These are phyloP conservation scores for Phlebopus sp. DNA, from an alignment of 1,284 basidiomycete genomes.

Conservation along the genomic window DNA sequence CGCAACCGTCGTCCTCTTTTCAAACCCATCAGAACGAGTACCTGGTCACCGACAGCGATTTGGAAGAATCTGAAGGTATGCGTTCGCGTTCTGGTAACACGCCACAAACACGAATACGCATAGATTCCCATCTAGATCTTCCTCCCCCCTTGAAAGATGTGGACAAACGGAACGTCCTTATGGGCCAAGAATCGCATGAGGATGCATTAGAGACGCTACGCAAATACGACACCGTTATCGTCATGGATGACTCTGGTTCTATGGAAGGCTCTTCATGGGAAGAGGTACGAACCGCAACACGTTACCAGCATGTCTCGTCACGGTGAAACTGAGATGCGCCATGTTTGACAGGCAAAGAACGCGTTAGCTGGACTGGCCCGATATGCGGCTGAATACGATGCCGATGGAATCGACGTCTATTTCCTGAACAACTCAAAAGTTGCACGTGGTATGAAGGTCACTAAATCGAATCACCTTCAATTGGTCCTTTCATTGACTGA, in stretches of 20 bases:
- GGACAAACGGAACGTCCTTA: conserved; percentile 22
- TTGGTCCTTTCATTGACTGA: neutral
- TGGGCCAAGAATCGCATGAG: conserved; percentile 33
- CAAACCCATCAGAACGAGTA: too few species aligned
- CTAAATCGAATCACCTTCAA: neutral
- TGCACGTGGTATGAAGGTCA: conserved; percentile 19
- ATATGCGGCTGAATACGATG: conserved; percentile 39
- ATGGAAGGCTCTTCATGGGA: conserved; percentile 49
- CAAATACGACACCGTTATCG: conserved; percentile 50
- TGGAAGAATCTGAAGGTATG: too few species aligned
- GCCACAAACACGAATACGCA: too few species aligned
- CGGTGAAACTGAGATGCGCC: neutral
- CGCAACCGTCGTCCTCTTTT: too few species aligned
- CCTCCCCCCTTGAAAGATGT: conserved; percentile 7
- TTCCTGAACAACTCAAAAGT: conserved; percentile 40
- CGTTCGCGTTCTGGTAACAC: too few species aligned
- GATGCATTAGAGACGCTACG: conserved; percentile 42
- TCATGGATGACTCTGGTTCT: conserved; percentile 59
- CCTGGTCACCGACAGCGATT: too few species aligned
- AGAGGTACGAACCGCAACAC: conserved; percentile 35
- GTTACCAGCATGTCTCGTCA: too few species aligned
- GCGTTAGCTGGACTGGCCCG: conserved; percentile 41
- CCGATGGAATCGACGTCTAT: conserved; percentile 46
- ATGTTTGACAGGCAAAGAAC: conserved; percentile 34
- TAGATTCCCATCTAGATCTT: conserved; percentile 1